Evolutionary conservation across 2,329 filamentous ascomycete genomes (phyloP), one percentile per base, ranked within the genome.

Genomic region (Fusarium phyllophilum): DNA sequence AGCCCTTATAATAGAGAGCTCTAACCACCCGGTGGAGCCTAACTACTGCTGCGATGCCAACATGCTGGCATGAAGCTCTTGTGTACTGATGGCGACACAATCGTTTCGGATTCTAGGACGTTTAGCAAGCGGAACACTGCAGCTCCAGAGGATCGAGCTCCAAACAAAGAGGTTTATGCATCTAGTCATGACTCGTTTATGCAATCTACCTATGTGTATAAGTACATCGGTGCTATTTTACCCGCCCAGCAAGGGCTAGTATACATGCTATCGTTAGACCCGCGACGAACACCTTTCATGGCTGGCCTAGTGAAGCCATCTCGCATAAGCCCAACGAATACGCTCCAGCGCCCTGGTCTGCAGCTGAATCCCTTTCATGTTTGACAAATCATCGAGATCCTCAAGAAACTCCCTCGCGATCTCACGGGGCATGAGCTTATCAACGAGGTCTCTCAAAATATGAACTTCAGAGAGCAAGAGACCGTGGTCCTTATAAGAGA

Each of bases 401-500:
- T 97, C 93, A 63, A 95, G 83, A 78, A 99, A 98, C 77, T 98
- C 95, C 77, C 91, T 90, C 78, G 92, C 91, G 18, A 97, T 89
- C 48, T 93, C 89, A 4, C 89, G 86, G 1, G 94, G 94, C 75
- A 98, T 89, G 45, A 95, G 83, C 29, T 84, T 86, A 31, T 76
- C 75, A 20, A 82, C 80, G 49, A 93, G 88, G 76, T 89, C 89
- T 51, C 95, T 90, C 59, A 99, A 85, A 36, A 95, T 88, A 77
- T 98, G 95, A 8, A 96, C 92, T 81, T 99, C 96, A 81, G 94
- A 97, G 9, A 99, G 86, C 46, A 99, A 85, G 67, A 98, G 85
- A 3, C 96, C 96, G 77, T 97, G 94, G 77, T 98, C 95, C 82
- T 96, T 97, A 85, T 97, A 98, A 4, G 92, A 92, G 55, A 98